Conservation (phyloP, 1,284 basidiomycete genomes). For the Gymnopus androsaceus region DNA sequence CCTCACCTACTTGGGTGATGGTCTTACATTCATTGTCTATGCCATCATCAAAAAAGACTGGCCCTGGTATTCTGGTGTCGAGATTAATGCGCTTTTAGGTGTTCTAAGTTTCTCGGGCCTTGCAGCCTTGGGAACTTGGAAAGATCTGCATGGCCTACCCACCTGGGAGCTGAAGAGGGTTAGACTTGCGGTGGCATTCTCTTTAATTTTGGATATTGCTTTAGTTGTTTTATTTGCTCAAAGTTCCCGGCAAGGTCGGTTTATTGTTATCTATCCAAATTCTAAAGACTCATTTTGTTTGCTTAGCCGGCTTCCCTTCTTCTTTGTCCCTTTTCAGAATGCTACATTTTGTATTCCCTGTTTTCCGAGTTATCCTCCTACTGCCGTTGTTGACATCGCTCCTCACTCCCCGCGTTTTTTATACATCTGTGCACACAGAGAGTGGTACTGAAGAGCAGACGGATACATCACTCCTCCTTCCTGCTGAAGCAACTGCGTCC, state of each 20-base stretch:
- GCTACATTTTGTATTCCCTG: constrained; percentile 63
- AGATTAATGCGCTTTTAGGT: constrained; percentile 66
- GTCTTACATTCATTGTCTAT: constrained; percentile 66
- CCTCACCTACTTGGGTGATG: constrained; percentile 85
- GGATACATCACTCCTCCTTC: constrained; percentile 54
- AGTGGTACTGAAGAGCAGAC: constrained; percentile 43
- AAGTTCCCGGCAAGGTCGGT: constrained; percentile 45
- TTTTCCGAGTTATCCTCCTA: constrained; percentile 65
- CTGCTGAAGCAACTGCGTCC: constrained; percentile 45
- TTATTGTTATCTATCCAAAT: neutral
- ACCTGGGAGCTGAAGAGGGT: constrained; percentile 69
- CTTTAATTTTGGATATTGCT: constrained; percentile 60
- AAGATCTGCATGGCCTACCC: constrained; percentile 68
- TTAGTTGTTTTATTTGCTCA: constrained; percentile 55
- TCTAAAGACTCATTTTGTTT: neutral
- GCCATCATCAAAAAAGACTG: constrained; percentile 67
- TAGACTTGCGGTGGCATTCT: constrained; percentile 50
- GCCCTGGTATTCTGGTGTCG: constrained; percentile 65
- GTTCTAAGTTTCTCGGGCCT: constrained; percentile 68
- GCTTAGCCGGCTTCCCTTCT: constrained; percentile 24
- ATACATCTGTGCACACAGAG: constrained; percentile 48
- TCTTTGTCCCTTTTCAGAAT: constrained; percentile 39
- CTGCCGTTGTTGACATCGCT: constrained; percentile 59
- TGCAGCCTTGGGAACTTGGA: constrained; percentile 73
- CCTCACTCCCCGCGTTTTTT: constrained; percentile 60